Percentiles rank a stretch among this genome's conserved stretches.
Conservation (phyloP, 2,329 filamentous ascomycete genomes). For the Fusarium siculi region DNA sequence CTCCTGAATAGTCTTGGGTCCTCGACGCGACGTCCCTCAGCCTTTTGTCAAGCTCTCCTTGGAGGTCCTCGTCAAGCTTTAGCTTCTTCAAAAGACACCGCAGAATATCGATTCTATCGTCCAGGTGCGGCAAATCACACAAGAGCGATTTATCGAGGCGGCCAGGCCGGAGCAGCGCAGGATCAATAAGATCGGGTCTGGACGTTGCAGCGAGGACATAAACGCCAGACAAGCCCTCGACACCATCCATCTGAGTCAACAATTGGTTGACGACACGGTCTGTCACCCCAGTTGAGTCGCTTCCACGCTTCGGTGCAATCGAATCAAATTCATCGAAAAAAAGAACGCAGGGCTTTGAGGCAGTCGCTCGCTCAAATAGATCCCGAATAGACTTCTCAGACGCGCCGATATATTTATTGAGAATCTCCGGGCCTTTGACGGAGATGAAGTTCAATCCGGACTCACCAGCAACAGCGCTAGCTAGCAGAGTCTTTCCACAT, state of each 20-base stretch:
- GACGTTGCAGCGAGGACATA: constrained; percentile 96
- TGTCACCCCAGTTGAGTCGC: constrained; percentile 96
- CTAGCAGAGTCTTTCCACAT: constrained; percentile 94
- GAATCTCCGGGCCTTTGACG: constrained; percentile 96
- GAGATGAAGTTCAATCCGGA: constrained; percentile 98
- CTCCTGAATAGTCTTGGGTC: neutral
- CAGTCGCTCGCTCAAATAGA: constrained; percentile 90
- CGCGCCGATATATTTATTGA: constrained; percentile 99
- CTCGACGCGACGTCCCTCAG: neutral
- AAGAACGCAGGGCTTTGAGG: constrained; percentile 89
- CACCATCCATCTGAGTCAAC: constrained; percentile 98
- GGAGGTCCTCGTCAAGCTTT: neutral
- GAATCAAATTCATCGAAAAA: constrained; percentile 99
- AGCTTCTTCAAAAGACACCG: neutral
- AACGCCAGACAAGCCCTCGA: constrained; percentile 91
- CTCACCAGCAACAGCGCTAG: constrained; percentile 94
- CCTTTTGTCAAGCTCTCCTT: neutral
- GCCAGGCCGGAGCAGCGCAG: constrained; percentile 88
- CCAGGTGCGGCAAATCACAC: constrained; percentile 84
- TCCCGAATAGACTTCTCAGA: constrained; percentile 96
- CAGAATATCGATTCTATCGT: constrained; percentile 85
- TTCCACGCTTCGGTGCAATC: constrained; percentile 95
- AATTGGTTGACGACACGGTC: constrained; percentile 98
- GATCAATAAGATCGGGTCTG: constrained; percentile 93
- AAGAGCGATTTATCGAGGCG: constrained; percentile 92